Percentiles rank a stretch among this genome's conserved stretches.
phyloP scores from a whole-genome alignment of 495 filamentous ascomycete species.

The Aspergillus cavernicola region DNA sequence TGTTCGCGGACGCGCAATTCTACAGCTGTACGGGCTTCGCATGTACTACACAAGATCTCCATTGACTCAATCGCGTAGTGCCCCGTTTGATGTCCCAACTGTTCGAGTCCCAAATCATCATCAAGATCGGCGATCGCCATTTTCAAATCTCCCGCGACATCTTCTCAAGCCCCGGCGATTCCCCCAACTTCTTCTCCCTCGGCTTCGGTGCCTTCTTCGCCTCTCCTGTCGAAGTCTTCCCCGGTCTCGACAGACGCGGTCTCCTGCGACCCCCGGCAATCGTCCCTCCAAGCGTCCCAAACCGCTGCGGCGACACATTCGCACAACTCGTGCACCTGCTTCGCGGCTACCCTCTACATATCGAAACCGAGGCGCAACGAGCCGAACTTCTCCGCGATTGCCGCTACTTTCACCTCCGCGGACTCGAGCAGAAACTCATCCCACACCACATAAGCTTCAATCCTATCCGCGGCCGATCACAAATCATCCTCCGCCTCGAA shows the following conservation, averaged over 20 bases:
- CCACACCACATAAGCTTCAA: constrained; percentile 76
- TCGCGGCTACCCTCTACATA: constrained; percentile 80
- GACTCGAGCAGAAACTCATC: constrained; percentile 84
- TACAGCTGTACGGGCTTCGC: constrained; percentile 62
- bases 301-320: constrained; percentile 75
- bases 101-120: constrained; percentile 90
- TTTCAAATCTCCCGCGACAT: constrained; percentile 90
- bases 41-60: not conserved
- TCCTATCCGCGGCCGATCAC: constrained; percentile 56
- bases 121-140: constrained; percentile 76
- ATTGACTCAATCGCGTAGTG: constrained; percentile 44
- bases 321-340: constrained; percentile 78
- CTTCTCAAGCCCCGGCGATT: constrained; percentile 80
- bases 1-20: constrained; percentile 96
- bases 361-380: constrained; percentile 75
- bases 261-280: constrained; percentile 91
- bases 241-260: constrained; percentile 72
- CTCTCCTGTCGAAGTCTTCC: constrained; percentile 75
- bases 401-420: constrained; percentile 89
- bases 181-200: constrained; percentile 92
- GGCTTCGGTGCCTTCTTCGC: constrained; percentile 90
- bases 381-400: constrained; percentile 78
- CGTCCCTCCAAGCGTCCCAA: constrained; percentile 73
- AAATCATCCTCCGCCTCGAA: constrained; percentile 79
- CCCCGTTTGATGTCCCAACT: constrained; percentile 88